Evolutionary conservation across 1,284 basidiomycete genomes (phyloP).

Genomic region (Hortiboletus rubellus): DNA sequence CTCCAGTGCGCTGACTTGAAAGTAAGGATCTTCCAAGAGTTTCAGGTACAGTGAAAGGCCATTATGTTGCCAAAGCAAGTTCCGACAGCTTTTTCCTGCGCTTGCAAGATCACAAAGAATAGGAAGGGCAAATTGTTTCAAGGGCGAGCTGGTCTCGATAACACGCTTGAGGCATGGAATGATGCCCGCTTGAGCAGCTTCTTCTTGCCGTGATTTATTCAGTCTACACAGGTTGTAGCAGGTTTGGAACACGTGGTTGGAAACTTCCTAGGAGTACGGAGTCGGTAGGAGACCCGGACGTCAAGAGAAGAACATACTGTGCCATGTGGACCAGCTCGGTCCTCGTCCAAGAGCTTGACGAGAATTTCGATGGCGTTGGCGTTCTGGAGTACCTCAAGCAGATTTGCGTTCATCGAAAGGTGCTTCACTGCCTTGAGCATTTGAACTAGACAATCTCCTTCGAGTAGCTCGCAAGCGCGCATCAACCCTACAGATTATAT

Average conservation of each 20-base stretch:
- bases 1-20: constrained; percentile 93
- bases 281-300: constrained; percentile 1
- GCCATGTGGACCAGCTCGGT: constrained; percentile 75
- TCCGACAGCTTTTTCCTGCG: constrained; percentile 88
- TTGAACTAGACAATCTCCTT: constrained; percentile 81
- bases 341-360: constrained; percentile 80
- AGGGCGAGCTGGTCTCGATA: constrained; percentile 82
- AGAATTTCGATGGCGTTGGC: constrained; percentile 94
- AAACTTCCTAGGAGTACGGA: constrained; percentile 70
- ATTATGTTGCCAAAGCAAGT: constrained; percentile 86
- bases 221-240: constrained; percentile 94
- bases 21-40: constrained; percentile 90
- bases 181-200: constrained; percentile 93
- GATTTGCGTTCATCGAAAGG: constrained; percentile 86
- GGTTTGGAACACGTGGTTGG: constrained; percentile 92
- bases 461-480: constrained; percentile 79
- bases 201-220: constrained; percentile 92
- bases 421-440: constrained; percentile 97
- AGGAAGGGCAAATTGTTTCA: constrained; percentile 96
- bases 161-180: constrained; percentile 89
- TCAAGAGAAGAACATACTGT: constrained; percentile 56
- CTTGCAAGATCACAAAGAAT: constrained; percentile 95
- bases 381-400: constrained; percentile 93
- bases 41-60: constrained; percentile 82
- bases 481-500: constrained; percentile 62